Conservation (phyloP, 148 eudicot genomes). For the Arctostaphylos glauca region DNA sequence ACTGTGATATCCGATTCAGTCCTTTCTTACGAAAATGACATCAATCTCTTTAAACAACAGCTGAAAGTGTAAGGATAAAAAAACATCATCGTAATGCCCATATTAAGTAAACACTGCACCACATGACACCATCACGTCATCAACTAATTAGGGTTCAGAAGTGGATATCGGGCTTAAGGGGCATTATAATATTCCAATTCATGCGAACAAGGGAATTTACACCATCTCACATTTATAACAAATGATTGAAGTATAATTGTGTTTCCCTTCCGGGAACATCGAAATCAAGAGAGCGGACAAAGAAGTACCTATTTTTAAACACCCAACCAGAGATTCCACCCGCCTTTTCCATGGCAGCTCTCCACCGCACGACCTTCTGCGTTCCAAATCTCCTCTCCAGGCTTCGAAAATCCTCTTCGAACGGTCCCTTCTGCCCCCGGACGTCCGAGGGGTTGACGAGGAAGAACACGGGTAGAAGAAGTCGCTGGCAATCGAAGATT, state of each 20-base stretch:
- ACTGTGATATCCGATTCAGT: neutral
- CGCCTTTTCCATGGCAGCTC: constrained; percentile 29
- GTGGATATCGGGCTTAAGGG: neutral
- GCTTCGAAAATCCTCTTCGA: constrained; percentile 24
- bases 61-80: neutral
- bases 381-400: constrained; percentile 4
- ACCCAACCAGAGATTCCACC: constrained; percentile 44
- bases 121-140: neutral
- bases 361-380: constrained; percentile 32
- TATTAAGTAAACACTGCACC: neutral
- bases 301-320: constrained; percentile 5
- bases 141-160: neutral
- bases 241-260: too few relatives aligned
- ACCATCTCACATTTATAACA: too few relatives aligned
- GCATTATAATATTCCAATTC: too few relatives aligned
- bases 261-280: neutral
- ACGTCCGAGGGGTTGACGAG: constrained; percentile 45
- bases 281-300: neutral
- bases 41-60: neutral
- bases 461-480: constrained; percentile 52
- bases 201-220: too few relatives aligned
- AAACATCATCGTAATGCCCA: too few relatives aligned
- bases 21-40: neutral
- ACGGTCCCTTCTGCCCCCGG: constrained; percentile 37
- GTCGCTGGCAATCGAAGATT: constrained; percentile 28